Evolutionary conservation across 139 green algal genomes (phyloP), one percentile per base, ranked within the genome.

Genomic region (Auxenochlorella protothecoides): DNA sequence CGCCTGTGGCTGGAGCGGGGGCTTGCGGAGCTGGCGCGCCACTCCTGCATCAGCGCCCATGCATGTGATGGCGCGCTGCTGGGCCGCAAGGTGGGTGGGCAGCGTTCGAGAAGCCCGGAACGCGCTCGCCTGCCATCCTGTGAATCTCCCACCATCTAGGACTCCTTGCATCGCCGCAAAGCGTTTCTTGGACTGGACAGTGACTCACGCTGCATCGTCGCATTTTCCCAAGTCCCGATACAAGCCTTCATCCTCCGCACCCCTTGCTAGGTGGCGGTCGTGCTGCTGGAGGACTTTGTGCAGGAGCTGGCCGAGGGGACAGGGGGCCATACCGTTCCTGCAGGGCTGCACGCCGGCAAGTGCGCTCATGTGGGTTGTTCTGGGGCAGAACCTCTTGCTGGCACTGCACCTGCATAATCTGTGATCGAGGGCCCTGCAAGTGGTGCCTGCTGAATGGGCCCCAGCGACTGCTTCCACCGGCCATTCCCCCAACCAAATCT

Each of bases 211-310:
- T 44, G 27, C 27, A 44, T 44, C 27, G 27, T 44, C 27, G 27
- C 27, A 44, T 44, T 44, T 44, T 44, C 27, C 27, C 27, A 44
- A 44, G 27, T 44, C 27, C 27, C 27, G 1, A 44, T 44, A 44
- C 27, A 44, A 44, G 3, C 5, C 64, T 4, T 4, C 27, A 6
- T 15, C 9, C 64, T 68, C 9, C 64, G 8, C 16, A 55, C 7
- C 7, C 16, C 64, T 11, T 68, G 64, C 69, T 70, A 68, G 59
- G 66, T 86, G 13, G 73, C 69, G 2, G 84, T 85, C 73, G 76
- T 76, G 15, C 61, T 84, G 61, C 65, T 80, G 63, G 78, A 83
- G n/a, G 76, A 80, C 5, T 81, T 85, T 73, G 60, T 73, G 57
- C 72, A 80, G 59, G 54, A 52, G 13, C 78, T 78, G 9, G n/a